phyloP scores from a whole-genome alignment of 441 rosid genomes.

The Erodium texanum region DNA sequence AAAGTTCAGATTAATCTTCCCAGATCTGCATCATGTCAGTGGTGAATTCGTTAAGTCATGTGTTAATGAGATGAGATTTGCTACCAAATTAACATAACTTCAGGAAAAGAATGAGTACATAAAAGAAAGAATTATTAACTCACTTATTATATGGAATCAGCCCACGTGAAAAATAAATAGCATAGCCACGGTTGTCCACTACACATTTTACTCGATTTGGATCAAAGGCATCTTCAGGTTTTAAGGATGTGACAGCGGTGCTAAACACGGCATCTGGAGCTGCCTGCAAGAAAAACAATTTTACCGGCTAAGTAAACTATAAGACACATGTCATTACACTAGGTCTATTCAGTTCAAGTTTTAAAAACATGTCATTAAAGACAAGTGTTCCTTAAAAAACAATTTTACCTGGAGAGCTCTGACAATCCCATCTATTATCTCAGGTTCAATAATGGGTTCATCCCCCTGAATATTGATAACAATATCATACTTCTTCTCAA shows the following conservation, averaged over 20 bases:
- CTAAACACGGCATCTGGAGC: conserved; percentile 96
- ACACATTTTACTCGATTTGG: conserved; percentile 88
- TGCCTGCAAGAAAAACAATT: conserved; percentile 28
- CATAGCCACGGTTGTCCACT: conserved; percentile 67
- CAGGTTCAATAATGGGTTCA: conserved; percentile 94
- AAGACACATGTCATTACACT: too few species aligned
- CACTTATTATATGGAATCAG: conserved; percentile 87
- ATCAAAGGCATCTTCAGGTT: conserved; percentile 85
- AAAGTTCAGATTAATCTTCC: conserved; percentile 61
- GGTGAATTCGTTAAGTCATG: too few species aligned
- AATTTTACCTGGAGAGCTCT: conserved; percentile 81
- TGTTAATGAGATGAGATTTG: too few species aligned
- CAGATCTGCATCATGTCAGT: conserved; percentile 37
- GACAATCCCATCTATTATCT: conserved; percentile 87
- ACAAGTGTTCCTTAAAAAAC: neutral
- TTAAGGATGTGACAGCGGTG: conserved; percentile 77
- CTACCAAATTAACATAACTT: neutral
- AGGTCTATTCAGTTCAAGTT: too few species aligned
- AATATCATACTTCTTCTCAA: conserved; percentile 74
- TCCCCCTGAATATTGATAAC: conserved; percentile 95
- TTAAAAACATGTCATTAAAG: too few species aligned
- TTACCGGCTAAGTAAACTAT: too few species aligned
- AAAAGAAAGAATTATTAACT: conserved; percentile 13
- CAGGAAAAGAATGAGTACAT: neutral
- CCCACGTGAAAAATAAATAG: conserved; percentile 86